A percentile compares a stretch with the other conserved stretches of the same genome.
Evolutionary conservation across 108 stramenopile species (phyloP).

Genomic region (Cyclotella choctawhatcheeana): DNA sequence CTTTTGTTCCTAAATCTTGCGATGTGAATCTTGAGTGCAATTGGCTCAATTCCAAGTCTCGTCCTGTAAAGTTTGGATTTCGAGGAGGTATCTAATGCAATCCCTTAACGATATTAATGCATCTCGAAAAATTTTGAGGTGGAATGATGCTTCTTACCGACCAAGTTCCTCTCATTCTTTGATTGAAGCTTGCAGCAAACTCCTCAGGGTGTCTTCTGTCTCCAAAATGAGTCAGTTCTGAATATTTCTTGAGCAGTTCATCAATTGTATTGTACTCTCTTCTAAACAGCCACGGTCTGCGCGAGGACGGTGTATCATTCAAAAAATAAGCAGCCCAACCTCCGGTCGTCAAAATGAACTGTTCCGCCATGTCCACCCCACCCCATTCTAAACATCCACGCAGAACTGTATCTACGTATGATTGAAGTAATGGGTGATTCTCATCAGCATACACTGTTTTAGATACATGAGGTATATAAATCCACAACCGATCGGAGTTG

Average conservation of each 20-base stretch:
- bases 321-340: conserved; percentile 69
- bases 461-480: conserved; percentile 61
- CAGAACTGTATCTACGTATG: conserved; percentile 76
- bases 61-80: conserved; percentile 62
- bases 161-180: conserved; percentile 61
- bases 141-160: conserved; percentile 5
- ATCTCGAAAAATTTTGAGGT: background rate
- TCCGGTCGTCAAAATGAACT: conserved; percentile 60
- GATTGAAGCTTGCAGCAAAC: conserved; percentile 65
- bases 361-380: conserved; percentile 64
- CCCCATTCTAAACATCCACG: conserved; percentile 81
- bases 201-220: conserved; percentile 74
- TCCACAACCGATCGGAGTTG: conserved; percentile 49
- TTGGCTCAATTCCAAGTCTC: conserved; percentile 53
- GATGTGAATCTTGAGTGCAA: conserved; percentile 37
- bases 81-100: conserved; percentile 47
- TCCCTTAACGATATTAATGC: background rate
- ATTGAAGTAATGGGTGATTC: conserved; percentile 70
- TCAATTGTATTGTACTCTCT: conserved; percentile 73
- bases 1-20: conserved; percentile 40
- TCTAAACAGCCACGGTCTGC: conserved; percentile 72
- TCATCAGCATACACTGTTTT: conserved; percentile 56
- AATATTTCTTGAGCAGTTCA: conserved; percentile 49
- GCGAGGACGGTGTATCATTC: conserved; percentile 69
- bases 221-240: conserved; percentile 51